phyloP scores from a whole-genome alignment of 768 basidiomycete species.

The Tulasnella sp. region DNA sequence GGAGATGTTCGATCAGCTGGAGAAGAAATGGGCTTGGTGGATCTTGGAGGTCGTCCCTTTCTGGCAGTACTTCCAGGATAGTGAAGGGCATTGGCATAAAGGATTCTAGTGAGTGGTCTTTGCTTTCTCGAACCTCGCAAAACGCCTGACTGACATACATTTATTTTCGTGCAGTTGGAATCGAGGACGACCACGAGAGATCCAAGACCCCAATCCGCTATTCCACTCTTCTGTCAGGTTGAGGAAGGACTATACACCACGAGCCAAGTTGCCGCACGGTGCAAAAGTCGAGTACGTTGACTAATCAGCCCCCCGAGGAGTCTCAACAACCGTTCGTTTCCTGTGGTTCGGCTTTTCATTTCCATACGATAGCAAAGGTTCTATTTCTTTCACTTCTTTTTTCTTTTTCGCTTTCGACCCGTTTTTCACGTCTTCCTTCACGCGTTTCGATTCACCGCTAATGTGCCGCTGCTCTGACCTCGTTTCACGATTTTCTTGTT shows the following conservation, averaged over 20 bases:
- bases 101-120: not conserved
- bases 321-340: not conserved
- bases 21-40: not conserved
- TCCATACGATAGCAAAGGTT: not conserved
- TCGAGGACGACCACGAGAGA: not conserved
- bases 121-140: not conserved
- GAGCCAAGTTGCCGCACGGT: not conserved
- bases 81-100: slow-evolving; percentile 1
- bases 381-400: not conserved
- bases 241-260: not conserved
- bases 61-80: slow-evolving; percentile 2
- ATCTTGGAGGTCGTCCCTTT: slow-evolving; percentile 11
- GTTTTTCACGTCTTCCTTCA: not conserved
- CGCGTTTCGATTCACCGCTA: too few species aligned
- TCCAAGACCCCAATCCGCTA: not conserved
- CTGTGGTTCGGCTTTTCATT: not conserved
- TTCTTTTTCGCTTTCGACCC: not conserved
- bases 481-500: not conserved
- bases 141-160: not conserved
- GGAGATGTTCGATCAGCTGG: not conserved
- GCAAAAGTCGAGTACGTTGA: not conserved
- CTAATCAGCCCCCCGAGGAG: not conserved
- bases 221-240: slow-evolving; percentile 14
- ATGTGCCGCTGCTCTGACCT: too few species aligned
- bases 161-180: not conserved